Base-by-base conservation (phyloP, 2,329 filamentous ascomycete genomes). In the Trichoderma koningiopsis region DNA sequence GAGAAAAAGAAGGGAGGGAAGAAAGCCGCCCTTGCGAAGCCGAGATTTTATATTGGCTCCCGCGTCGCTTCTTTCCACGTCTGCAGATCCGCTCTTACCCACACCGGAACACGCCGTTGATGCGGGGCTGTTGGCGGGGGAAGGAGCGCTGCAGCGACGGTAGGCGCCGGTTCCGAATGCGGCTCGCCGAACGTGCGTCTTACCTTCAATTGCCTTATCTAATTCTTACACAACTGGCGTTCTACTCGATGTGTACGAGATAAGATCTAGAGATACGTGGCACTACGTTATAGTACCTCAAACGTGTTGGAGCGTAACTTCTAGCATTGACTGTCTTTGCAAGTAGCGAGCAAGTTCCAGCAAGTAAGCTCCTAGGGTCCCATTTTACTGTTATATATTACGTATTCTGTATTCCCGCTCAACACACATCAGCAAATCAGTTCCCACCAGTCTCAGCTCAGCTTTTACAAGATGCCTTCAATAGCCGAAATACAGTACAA, bases 101-200 rank as follows among this genome's bases (percentile, higher is more conserved):
- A 56, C 37, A 31, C 68, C 68, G 68, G 68, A 69, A 55, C 52
- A 66, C 68, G 68, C 68, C 68, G 68, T 53, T 3, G 29, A 31
- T 64, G 52, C 58, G 68, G 68, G 55, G 52, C 53, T 29, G 37
- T 27, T 19, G 29, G 52, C 35, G 60, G 61, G 68, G 68, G 66
- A 53, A 65, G 27, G 37, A 19, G 66, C 24, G 43, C 52, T 59
- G 47, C 40, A 43, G 40, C 29, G 29, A 43, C 68, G 68, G 68
- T 61, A 59, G 59, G 53, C 55, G 68, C 68, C 68, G 68, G 53
- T n/a, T 55, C 63, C 55, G 63, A 58, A 66, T 66, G 52, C 63
- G 63, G 63, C 37, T 37, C 19, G 57, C 52, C 52, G 52, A 31
- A 55, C 10, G 22, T 53, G 47, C 29, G 59, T 19, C 19, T 43